These are phyloP conservation scores for Thermothelomyces thermophilus DNA, from an alignment of 2,329 filamentous ascomycete genomes.

Conservation along the genomic window DNA sequence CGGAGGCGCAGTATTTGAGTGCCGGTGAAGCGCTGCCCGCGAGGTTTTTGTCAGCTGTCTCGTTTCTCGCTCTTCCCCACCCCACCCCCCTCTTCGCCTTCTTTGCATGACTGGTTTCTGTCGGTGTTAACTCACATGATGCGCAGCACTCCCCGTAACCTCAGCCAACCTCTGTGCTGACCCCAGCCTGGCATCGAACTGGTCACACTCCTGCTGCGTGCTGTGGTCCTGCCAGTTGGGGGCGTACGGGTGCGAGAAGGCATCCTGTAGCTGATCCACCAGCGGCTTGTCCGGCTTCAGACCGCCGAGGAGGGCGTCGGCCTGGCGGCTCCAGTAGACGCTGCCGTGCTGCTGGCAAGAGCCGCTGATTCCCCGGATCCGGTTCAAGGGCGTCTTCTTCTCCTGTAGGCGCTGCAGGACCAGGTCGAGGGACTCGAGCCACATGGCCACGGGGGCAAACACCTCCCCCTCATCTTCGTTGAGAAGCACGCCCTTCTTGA, in stretches of 20 bases:
- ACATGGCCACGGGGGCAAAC: conserved; percentile 87
- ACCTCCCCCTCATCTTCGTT: conserved; percentile 82
- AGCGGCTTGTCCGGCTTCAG: conserved; percentile 58
- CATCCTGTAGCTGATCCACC: conserved; percentile 63
- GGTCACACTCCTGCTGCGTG: conserved; percentile 85
- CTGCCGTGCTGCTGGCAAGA: conserved; percentile 97
- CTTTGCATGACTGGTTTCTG: too few species aligned
- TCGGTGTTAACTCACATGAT: conserved; percentile 62
- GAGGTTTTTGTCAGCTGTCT: conserved; percentile 11
- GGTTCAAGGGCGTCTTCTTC: conserved; percentile 63
- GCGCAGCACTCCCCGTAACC: conserved; percentile 83
- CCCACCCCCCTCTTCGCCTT: too few species aligned
- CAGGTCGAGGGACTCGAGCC: conserved; percentile 86
- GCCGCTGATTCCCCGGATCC: conserved; percentile 76
- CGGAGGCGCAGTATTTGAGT: conserved; percentile 89
- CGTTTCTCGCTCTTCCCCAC: too few species aligned
- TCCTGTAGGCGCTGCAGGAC: conserved; percentile 68
- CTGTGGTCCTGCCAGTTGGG: conserved; percentile 99
- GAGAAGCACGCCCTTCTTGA: conserved; percentile 80
- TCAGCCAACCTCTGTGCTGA: conserved; percentile 62
- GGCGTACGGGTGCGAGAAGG: conserved; percentile 78
- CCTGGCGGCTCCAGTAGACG: conserved; percentile 78
- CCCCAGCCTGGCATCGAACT: conserved; percentile 70
- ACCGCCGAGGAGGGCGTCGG: conserved; percentile 54
- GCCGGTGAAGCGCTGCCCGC: conserved; percentile 78